Conservation (phyloP, 2,329 filamentous ascomycete genomes). For the Fusarium marasasianum region DNA sequence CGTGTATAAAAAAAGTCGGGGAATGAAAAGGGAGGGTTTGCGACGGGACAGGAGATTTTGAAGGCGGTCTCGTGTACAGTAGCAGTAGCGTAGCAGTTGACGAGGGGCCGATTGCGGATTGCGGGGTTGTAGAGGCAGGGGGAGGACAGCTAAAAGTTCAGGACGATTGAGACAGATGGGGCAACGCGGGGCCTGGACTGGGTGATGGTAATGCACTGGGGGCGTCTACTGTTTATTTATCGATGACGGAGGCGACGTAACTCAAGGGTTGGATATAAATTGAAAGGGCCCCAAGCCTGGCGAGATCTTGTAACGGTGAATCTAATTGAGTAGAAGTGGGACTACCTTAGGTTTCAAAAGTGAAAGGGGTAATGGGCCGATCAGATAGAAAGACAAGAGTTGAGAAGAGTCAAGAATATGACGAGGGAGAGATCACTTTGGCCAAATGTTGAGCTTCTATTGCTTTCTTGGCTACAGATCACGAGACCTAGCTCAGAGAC, state of each 20-base stretch:
- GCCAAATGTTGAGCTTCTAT: neutral
- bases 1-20: neutral
- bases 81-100: slow-evolving; percentile 13
- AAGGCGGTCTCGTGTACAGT: slow-evolving; percentile 30
- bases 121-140: slow-evolving; percentile 39
- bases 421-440: neutral
- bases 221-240: neutral
- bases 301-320: neutral
- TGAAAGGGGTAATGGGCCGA: slow-evolving; percentile 6
- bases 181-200: slow-evolving; percentile 19
- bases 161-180: slow-evolving; percentile 3
- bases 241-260: neutral
- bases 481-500: slow-evolving; percentile 8
- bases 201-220: slow-evolving; percentile 3
- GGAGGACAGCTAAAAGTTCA: slow-evolving; percentile 15
- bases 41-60: slow-evolving; percentile 18
- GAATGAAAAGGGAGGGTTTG: slow-evolving; percentile 12
- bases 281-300: neutral
- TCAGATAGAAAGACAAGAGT: neutral
- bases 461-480: slow-evolving; percentile 8
- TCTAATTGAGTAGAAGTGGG: neutral
- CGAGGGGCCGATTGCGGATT: slow-evolving; percentile 39
- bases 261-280: neutral
- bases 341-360: slow-evolving; percentile 1
- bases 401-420: neutral